Conservation (phyloP, 805 yeast genomes). For the Ogataea haglerorum region DNA sequence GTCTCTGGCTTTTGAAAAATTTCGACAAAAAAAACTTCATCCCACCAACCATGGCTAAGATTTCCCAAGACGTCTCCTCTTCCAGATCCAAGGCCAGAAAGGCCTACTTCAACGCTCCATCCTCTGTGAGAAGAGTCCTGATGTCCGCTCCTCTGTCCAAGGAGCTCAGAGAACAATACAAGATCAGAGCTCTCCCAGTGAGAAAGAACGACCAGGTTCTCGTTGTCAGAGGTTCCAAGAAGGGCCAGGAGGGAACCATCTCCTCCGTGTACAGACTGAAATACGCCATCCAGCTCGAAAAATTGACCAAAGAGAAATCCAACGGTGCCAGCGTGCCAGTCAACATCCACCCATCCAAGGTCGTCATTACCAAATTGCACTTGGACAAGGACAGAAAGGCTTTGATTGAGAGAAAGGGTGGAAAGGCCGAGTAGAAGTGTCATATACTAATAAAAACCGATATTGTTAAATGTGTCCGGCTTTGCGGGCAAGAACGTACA, state of each 20-base stretch:
- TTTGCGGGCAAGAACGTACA: conserved; percentile 46
- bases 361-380: conserved; percentile 97
- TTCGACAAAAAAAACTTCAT: conserved; percentile 5
- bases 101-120: conserved; percentile 98
- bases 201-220: conserved; percentile 95
- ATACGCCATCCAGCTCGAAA: conserved; percentile 94
- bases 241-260: conserved; percentile 99
- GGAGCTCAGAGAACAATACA: conserved; percentile 97
- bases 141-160: conserved; percentile 98
- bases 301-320: conserved; percentile 95
- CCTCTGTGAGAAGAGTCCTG: conserved; percentile 89
- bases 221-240: conserved; percentile 98
- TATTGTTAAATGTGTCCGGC: conserved; percentile 6
- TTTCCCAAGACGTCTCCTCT: conserved; percentile 84
- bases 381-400: conserved; percentile 99
- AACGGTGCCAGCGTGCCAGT: conserved; percentile 97
- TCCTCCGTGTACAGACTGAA: conserved; percentile 98
- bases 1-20: conserved; percentile 1
- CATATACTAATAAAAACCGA: conserved; percentile 15
- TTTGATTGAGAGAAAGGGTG: conserved; percentile 96
- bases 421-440: conserved; percentile 77
- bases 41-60: conserved; percentile 31
- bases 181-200: conserved; percentile 92
- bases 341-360: conserved; percentile 98
- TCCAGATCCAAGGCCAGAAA: conserved; percentile 99